These are phyloP conservation scores for Oryza longistaminata DNA, from an alignment of 176 grass and related monocot species.

Conservation along the genomic window DNA sequence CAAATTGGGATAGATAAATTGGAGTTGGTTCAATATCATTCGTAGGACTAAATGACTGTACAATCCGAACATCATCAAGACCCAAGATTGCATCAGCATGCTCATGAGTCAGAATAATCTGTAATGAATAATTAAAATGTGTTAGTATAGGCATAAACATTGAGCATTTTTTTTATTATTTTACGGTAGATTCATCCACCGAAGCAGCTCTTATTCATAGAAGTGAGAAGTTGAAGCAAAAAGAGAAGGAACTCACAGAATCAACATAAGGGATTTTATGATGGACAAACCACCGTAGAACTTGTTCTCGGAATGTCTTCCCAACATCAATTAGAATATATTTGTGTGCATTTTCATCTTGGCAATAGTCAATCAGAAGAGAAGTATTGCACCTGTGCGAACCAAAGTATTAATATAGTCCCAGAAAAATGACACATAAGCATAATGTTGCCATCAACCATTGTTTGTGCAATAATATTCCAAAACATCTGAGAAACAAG, in stretches of 20 bases:
- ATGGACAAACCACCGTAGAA: slow-evolving; percentile 88
- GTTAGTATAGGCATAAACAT: slow-evolving; percentile 29
- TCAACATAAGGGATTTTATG: slow-evolving; percentile 92
- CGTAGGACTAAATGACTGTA: slow-evolving; percentile 73
- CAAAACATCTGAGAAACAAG: not conserved
- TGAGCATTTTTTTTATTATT: not conserved
- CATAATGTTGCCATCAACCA: not conserved
- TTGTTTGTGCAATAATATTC: not conserved
- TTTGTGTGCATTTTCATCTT: slow-evolving; percentile 61
- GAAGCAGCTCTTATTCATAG: slow-evolving; percentile 1
- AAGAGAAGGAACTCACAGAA: slow-evolving; percentile 63
- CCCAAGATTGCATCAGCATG: slow-evolving; percentile 92
- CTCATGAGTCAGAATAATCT: slow-evolving; percentile 98
- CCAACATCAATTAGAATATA: slow-evolving; percentile 95
- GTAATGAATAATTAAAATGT: slow-evolving; percentile 24
- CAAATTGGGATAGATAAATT: slow-evolving; percentile 77
- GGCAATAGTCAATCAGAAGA: slow-evolving; percentile 93
- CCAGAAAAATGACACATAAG: slow-evolving; percentile 9
- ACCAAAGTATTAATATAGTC: slow-evolving; percentile 14
- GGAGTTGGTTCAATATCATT: slow-evolving; percentile 95
- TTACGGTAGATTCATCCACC: not conserved
- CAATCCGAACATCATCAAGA: slow-evolving; percentile 85
- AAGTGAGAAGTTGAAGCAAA: slow-evolving; percentile 22
- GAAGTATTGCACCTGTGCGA: slow-evolving; percentile 89
- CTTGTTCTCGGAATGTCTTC: slow-evolving; percentile 94